Conservation (phyloP, 1,139 yeast genomes). For the Debaryomyces singareniensis region DNA sequence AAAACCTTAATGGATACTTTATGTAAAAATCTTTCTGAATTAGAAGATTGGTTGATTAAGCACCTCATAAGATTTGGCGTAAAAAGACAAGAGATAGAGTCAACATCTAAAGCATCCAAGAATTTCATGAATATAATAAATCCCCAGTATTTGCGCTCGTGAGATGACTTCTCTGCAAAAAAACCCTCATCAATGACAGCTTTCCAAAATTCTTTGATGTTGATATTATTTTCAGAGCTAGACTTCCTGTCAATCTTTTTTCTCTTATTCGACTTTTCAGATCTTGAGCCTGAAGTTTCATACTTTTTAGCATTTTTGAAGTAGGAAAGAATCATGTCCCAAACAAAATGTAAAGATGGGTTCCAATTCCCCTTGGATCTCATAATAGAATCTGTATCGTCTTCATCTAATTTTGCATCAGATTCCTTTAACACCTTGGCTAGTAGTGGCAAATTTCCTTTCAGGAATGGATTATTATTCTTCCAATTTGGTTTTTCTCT, state of each 20-base stretch:
- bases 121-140: slow-evolving; percentile 61
- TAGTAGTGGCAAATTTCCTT: slow-evolving; percentile 55
- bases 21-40: slow-evolving; percentile 58
- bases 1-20: slow-evolving; percentile 57
- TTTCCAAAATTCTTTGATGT: slow-evolving; percentile 74
- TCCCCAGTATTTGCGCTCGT: slow-evolving; percentile 86
- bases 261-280: slow-evolving; percentile 15
- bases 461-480: slow-evolving; percentile 62
- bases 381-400: slow-evolving; percentile 19
- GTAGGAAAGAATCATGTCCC: slow-evolving; percentile 58
- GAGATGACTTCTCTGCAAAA: slow-evolving; percentile 70
- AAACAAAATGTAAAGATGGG: slow-evolving; percentile 76
- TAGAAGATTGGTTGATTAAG: slow-evolving; percentile 71
- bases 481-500: slow-evolving; percentile 52
- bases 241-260: slow-evolving; percentile 28
- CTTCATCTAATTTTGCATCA: slow-evolving; percentile 29
- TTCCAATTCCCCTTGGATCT: slow-evolving; percentile 67
- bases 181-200: slow-evolving; percentile 72
- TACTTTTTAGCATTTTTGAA: slow-evolving; percentile 13
- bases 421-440: slow-evolving; percentile 63
- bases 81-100: slow-evolving; percentile 39
- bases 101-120: slow-evolving; percentile 23
- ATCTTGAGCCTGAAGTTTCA: slow-evolving; percentile 15
- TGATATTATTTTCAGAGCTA: slow-evolving; percentile 13
- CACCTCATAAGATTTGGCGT: slow-evolving; percentile 70